Percentiles rank a stretch among this genome's conserved stretches.
Conservation (phyloP, 2,329 filamentous ascomycete genomes). For the Diaporthe sp. region DNA sequence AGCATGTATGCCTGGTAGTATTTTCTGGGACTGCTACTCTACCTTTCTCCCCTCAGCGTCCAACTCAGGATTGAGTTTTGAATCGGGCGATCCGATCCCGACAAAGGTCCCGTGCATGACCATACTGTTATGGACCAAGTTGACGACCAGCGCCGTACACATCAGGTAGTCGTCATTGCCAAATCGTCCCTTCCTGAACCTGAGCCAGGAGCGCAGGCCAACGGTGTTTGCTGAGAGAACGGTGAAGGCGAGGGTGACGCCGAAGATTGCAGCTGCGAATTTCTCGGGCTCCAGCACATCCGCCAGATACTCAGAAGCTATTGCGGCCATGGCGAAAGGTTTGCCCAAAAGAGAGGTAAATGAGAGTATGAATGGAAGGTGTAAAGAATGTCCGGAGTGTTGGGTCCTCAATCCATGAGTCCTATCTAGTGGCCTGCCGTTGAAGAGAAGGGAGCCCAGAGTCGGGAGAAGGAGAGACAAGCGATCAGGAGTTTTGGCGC, state of each 20-base stretch:
- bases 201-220: conserved; percentile 34
- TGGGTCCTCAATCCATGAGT: conserved; percentile 19
- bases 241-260: conserved; percentile 40
- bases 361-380: conserved; percentile 9
- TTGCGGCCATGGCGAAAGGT: conserved; percentile 35
- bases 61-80: conserved; percentile 37
- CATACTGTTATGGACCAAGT: conserved; percentile 40
- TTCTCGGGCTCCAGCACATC: conserved; percentile 38
- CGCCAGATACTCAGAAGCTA: conserved; percentile 41
- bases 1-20: background rate
- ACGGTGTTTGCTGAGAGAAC: conserved; percentile 37
- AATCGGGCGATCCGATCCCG: conserved; percentile 40
- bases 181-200: conserved; percentile 31
- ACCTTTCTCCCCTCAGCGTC: conserved; percentile 39
- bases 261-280: conserved; percentile 41
- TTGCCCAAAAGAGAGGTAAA: background rate
- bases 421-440: conserved; percentile 28
- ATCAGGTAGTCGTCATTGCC: conserved; percentile 40
- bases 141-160: conserved; percentile 41
- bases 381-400: conserved; percentile 17
- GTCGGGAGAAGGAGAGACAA: conserved; percentile 17
- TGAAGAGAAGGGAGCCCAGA: background rate
- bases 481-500: background rate
- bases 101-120: conserved; percentile 42
- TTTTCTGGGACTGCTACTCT: background rate